Percentiles rank a stretch among this genome's conserved stretches.
Evolutionary conservation across 2,329 filamentous ascomycete genomes (phyloP).

Genomic region (Neobulgaria alba): DNA sequence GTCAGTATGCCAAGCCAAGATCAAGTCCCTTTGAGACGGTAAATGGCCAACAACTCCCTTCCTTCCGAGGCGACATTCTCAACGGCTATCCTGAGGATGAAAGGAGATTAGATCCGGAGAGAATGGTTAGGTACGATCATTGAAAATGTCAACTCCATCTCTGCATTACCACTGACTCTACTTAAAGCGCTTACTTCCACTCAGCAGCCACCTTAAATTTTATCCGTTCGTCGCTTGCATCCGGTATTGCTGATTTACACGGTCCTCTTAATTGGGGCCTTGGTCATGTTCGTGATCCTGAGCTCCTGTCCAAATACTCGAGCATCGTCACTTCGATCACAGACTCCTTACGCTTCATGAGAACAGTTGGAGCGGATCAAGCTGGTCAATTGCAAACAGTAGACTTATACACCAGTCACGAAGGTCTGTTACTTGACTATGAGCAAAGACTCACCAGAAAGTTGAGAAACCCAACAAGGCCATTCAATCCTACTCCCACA

Average conservation of each 20-base stretch:
- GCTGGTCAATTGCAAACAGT: slow-evolving; percentile 80
- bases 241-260: slow-evolving; percentile 88
- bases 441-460: slow-evolving; percentile 78
- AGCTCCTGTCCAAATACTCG: slow-evolving; percentile 78
- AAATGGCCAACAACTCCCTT: slow-evolving; percentile 72
- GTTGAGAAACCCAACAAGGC: slow-evolving; percentile 53
- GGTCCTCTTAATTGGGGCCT: slow-evolving; percentile 91
- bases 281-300: slow-evolving; percentile 78
- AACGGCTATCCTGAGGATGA: slow-evolving; percentile 78
- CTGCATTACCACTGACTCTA: no score
- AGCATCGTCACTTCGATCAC: slow-evolving; percentile 78
- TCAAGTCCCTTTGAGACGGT: slow-evolving; percentile 80
- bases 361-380: slow-evolving; percentile 82
- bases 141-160: no score
- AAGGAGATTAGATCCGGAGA: slow-evolving; percentile 69
- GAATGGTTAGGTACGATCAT: slow-evolving; percentile 58
- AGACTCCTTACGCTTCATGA: slow-evolving; percentile 89
- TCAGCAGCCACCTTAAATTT: slow-evolving; percentile 94
- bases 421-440: slow-evolving; percentile 89
- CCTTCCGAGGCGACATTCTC: slow-evolving; percentile 90
- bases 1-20: slow-evolving; percentile 93
- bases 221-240: slow-evolving; percentile 71
- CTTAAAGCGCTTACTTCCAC: slow-evolving; percentile 88
- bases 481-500: slow-evolving; percentile 2
- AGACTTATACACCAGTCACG: slow-evolving; percentile 91